Evolutionary conservation across 2,329 filamentous ascomycete species (phyloP).

Genomic region (Neodidymelliopsis sp.): DNA sequence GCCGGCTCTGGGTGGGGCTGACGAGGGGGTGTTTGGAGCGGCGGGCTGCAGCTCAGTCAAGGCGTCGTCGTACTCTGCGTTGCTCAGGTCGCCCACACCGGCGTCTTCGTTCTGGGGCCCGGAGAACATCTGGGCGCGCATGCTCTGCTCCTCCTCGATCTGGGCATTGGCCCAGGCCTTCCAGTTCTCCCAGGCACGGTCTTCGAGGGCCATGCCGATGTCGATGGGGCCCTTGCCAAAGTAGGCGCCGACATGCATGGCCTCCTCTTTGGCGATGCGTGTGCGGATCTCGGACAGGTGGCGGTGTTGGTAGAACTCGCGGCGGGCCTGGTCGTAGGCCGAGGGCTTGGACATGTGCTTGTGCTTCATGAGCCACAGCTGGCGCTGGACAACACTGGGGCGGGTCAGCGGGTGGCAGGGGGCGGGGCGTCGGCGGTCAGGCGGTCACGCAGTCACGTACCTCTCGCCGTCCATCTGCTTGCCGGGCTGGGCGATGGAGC

Average conservation of each 20-base stretch:
- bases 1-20: slow-evolving; percentile 49
- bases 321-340: slow-evolving; percentile 87
- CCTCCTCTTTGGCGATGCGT: slow-evolving; percentile 87
- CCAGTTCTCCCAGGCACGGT: slow-evolving; percentile 82
- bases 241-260: slow-evolving; percentile 82
- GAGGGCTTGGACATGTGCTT: slow-evolving; percentile 64
- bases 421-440: not conserved
- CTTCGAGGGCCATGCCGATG: slow-evolving; percentile 82
- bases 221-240: slow-evolving; percentile 81
- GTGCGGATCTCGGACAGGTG: slow-evolving; percentile 83
- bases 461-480: slow-evolving; percentile 84
- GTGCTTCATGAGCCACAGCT: slow-evolving; percentile 77
- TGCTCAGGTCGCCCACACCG: slow-evolving; percentile 23
- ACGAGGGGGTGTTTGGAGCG: slow-evolving; percentile 31
- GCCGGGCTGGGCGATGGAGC: slow-evolving; percentile 74
- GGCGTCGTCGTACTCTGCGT: slow-evolving; percentile 38
- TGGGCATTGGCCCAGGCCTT: slow-evolving; percentile 75
- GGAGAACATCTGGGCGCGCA: slow-evolving; percentile 52
- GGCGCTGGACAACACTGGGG: slow-evolving; percentile 85
- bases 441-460: slow-evolving; percentile 59
- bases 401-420: not conserved
- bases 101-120: slow-evolving; percentile 42
- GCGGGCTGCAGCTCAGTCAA: slow-evolving; percentile 44
- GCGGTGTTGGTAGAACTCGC: slow-evolving; percentile 87
- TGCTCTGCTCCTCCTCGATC: slow-evolving; percentile 58